Percentiles rank a stretch among this genome's conserved stretches.
phyloP scores from a whole-genome alignment of 2,329 filamentous ascomycete genomes.

The Fusarium circinatum region DNA sequence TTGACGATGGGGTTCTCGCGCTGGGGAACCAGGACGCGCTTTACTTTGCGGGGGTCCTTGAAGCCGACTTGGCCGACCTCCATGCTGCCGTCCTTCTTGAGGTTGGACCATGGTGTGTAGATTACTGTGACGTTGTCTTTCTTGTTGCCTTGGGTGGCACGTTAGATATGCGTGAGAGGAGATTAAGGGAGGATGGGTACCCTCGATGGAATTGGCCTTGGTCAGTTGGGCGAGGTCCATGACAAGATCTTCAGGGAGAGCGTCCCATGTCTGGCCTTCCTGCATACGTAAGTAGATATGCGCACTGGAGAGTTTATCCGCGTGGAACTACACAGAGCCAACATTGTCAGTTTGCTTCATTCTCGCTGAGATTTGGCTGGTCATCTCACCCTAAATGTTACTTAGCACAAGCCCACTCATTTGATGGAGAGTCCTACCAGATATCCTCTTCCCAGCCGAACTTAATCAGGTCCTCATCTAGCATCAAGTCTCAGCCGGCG shows the following conservation, averaged over 20 bases:
- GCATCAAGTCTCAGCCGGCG: constrained; percentile 30
- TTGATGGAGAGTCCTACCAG: constrained; percentile 68
- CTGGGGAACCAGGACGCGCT: constrained; percentile 79
- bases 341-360: not conserved
- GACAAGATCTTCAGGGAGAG: constrained; percentile 78
- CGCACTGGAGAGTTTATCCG: constrained; percentile 94
- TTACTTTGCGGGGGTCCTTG: constrained; percentile 86
- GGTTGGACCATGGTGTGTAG: constrained; percentile 97
- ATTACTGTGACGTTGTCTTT: constrained; percentile 97
- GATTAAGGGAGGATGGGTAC: constrained; percentile 51
- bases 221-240: constrained; percentile 95
- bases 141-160: constrained; percentile 78
- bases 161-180: not conserved
- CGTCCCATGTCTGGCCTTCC: constrained; percentile 84
- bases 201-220: constrained; percentile 98
- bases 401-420: constrained; percentile 12
- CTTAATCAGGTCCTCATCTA: constrained; percentile 97
- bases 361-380: not conserved
- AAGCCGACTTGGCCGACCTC: constrained; percentile 94
- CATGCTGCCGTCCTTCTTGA: constrained; percentile 96
- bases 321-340: constrained; percentile 78
- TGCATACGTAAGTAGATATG: constrained; percentile 93
- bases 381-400: constrained; percentile 33
- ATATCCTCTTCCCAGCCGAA: constrained; percentile 95
- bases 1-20: constrained; percentile 94